Percentiles rank a stretch among this genome's conserved stretches.
Conservation (phyloP, 2,329 filamentous ascomycete species). For the Diaporthe capsici region DNA sequence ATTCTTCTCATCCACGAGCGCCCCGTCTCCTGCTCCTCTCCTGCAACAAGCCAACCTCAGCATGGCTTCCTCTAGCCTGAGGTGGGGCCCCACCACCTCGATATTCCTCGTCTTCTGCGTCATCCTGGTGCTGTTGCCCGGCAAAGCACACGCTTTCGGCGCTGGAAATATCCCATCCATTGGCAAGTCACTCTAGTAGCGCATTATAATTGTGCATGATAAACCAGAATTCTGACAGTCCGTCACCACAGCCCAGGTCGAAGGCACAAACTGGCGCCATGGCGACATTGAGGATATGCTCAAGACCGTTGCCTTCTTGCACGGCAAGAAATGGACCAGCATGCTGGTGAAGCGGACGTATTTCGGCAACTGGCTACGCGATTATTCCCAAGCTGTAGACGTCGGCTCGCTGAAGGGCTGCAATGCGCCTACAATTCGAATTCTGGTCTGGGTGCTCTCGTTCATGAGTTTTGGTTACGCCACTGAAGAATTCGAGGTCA, state of each 20-base stretch:
- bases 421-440: conserved; percentile 82
- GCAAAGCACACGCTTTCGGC: conserved; percentile 73
- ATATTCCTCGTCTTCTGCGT: conserved; percentile 65
- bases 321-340: conserved; percentile 87
- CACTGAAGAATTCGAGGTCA: conserved; percentile 89
- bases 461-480: conserved; percentile 88
- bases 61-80: conserved; percentile 64
- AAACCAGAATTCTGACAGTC: neutral
- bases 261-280: conserved; percentile 79
- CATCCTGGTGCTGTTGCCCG: conserved; percentile 69
- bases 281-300: conserved; percentile 73
- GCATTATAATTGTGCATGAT: neutral
- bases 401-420: conserved; percentile 84
- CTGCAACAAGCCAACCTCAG: conserved; percentile 25
- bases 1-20: neutral
- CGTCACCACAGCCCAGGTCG: conserved; percentile 61
- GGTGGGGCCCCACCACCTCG: conserved; percentile 60
- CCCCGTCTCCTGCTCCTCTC: neutral
- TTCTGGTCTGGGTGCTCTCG: conserved; percentile 84
- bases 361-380: conserved; percentile 89
- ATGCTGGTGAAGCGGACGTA: conserved; percentile 84
- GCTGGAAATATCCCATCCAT: conserved; percentile 81
- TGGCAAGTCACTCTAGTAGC: conserved; percentile 47
- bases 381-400: conserved; percentile 88
- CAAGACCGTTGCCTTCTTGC: conserved; percentile 81